These are phyloP conservation scores for Erysimum cheiri DNA, from an alignment of 441 rosid species.

Conservation along the genomic window DNA sequence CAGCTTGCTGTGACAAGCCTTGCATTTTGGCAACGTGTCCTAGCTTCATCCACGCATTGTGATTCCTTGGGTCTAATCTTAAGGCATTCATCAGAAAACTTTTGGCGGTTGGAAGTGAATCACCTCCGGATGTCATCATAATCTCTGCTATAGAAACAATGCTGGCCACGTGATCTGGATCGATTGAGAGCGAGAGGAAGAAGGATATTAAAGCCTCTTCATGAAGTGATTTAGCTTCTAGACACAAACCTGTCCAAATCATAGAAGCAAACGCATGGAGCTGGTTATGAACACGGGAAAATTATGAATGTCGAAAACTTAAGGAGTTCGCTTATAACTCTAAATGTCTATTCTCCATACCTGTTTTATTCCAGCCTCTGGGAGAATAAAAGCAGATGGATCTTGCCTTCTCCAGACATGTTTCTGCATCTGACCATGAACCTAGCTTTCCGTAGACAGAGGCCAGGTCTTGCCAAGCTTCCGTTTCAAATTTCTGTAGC, in stretches of 20 bases:
- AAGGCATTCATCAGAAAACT: constrained; percentile 86
- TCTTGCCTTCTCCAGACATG: constrained; percentile 78
- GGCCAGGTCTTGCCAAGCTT: constrained; percentile 88
- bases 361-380: constrained; percentile 78
- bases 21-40: constrained; percentile 81
- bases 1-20: constrained; percentile 81
- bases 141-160: constrained; percentile 75
- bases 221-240: constrained; percentile 68
- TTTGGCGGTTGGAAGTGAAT: constrained; percentile 65
- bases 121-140: constrained; percentile 64
- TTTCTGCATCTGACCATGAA: constrained; percentile 72
- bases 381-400: constrained; percentile 68
- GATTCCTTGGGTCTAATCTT: constrained; percentile 74
- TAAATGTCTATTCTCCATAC: constrained; percentile 41
- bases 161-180: constrained; percentile 86
- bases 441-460: constrained; percentile 66
- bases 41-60: constrained; percentile 83
- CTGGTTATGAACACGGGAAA: background rate
- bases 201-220: constrained; percentile 80
- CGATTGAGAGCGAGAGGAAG: constrained; percentile 69
- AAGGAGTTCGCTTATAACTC: background rate
- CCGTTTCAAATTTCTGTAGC: constrained; percentile 59
- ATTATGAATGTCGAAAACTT: constrained; percentile 1
- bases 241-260: constrained; percentile 60
- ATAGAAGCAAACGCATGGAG: constrained; percentile 2